Evolutionary conservation across 495 filamentous ascomycete genomes (phyloP).

Genomic region (Lindgomyces ingoldianus): DNA sequence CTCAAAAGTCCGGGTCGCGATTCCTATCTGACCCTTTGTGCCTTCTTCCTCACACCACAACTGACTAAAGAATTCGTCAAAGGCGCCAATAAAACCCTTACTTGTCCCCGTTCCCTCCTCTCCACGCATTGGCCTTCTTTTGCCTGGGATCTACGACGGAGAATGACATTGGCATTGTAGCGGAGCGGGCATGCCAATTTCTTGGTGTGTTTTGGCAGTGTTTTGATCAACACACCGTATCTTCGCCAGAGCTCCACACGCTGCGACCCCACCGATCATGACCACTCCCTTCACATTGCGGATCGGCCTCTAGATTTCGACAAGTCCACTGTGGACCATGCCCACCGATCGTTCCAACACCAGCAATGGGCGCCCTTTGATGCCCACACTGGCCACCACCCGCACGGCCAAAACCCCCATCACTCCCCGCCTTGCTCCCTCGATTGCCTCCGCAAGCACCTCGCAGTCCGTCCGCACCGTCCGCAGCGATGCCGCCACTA

Average conservation of each 20-base stretch:
- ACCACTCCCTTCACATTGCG: not conserved
- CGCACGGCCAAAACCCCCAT: constrained; percentile 41
- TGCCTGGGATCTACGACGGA: too few relatives aligned
- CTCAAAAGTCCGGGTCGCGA: too few relatives aligned
- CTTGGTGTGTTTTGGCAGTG: too few relatives aligned
- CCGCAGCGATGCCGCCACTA: constrained; percentile 29
- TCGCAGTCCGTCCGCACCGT: constrained; percentile 22
- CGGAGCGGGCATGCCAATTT: too few relatives aligned
- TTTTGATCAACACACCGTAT: too few relatives aligned
- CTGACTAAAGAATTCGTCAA: too few relatives aligned
- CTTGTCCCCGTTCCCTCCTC: too few relatives aligned
- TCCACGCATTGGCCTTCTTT: too few relatives aligned
- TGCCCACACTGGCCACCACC: constrained; percentile 44
- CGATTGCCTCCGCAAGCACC: constrained; percentile 29
- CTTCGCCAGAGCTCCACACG: constrained; percentile 4
- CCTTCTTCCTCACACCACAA: too few relatives aligned
- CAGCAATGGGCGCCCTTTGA: constrained; percentile 38
- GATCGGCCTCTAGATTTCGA: constrained; percentile 8
- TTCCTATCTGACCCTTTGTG: too few relatives aligned
- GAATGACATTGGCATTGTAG: too few relatives aligned
- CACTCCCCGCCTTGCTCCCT: constrained; percentile 43
- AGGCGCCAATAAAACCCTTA: too few relatives aligned
- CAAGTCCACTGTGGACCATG: constrained; percentile 23
- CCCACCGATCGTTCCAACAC: constrained; percentile 31
- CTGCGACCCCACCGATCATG: constrained; percentile 18